Base-by-base conservation (phyloP, 2,329 filamentous ascomycete genomes). In the Colletotrichum paranaense region DNA sequence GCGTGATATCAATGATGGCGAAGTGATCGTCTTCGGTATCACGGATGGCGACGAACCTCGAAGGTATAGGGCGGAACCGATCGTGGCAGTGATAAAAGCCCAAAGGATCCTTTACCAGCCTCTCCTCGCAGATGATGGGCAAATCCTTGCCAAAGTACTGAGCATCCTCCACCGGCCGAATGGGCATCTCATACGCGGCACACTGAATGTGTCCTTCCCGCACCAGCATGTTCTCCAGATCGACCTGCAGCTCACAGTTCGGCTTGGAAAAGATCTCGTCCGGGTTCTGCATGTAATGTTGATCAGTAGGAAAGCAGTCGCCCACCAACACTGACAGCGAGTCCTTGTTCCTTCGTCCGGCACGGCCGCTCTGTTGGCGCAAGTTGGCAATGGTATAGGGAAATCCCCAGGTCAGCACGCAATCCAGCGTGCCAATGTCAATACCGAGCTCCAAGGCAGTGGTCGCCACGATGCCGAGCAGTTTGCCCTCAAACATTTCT, bases 201-300 rank as follows among this genome's bases (percentile, higher is more conserved):
- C 97, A 99, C 82, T 99, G 97, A 7, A 99, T 88, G 79, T 99
- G 97, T 0, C 95, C 96, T 85, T 98, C 97, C 0, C 97, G 87
- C 6, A 98, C 93, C 4, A 98, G 90, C 86, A 98, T 91, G 76
- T 98, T 98, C 58, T 92, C 88, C n/a, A 99, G 85, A 80, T 99
- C 97, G 5, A 98, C 93, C 79, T 97, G 95, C 2, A 98, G 86
- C 80, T 95, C 93, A 76, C 92, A 94, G 76, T 98, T 98, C 0
- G 95, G 95, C 78, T 94, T 94, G 0, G 94, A 97, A 82, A 98
- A 96, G 28, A 99, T 92, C 81, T 98, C 95, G 74, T 97, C 93
- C 0, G 97, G 97, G 76, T 98, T 97, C 74, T 94, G 91, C 97
- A 99, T 99, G 82, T 97, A 99, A 80, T 97, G 92, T 80, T 99